A percentile compares a stretch with the other conserved stretches of the same genome.
Conservation (phyloP, 1,284 basidiomycete genomes). For the Rhizoctonia solani region DNA sequence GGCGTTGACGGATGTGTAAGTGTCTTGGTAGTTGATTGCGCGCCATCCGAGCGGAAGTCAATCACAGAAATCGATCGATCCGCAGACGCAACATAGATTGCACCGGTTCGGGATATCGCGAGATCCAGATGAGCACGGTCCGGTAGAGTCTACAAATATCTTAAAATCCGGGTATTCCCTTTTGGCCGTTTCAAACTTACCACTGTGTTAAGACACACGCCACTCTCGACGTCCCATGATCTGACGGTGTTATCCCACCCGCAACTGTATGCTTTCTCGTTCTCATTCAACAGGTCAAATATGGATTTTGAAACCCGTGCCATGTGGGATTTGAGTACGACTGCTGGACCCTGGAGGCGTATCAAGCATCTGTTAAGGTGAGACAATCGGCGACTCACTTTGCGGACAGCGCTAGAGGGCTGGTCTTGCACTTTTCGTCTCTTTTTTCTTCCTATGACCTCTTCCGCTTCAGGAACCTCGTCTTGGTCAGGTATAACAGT, state of each 20-base stretch:
- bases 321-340: conserved; percentile 74
- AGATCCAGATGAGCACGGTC: conserved; percentile 73
- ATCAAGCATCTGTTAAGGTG: conserved; percentile 51
- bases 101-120: conserved; percentile 51
- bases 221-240: conserved; percentile 71
- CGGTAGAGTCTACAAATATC: conserved; percentile 55
- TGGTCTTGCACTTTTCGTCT: conserved; percentile 57
- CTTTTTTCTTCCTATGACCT: conserved; percentile 57
- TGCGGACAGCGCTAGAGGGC: no score
- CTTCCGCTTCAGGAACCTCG: conserved; percentile 57
- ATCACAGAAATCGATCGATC: conserved; percentile 69
- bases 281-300: conserved; percentile 48
- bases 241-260: conserved; percentile 78
- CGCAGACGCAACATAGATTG: conserved; percentile 63
- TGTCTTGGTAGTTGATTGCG: not conserved
- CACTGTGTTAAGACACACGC: conserved; percentile 67
- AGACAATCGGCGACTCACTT: no score
- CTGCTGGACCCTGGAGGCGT: conserved; percentile 52
- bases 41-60: conserved; percentile 56
- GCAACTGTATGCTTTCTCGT: conserved; percentile 61
- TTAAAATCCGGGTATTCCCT: conserved; percentile 15
- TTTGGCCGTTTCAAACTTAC: conserved; percentile 49
- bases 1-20: conserved; percentile 76
- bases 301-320: conserved; percentile 68
- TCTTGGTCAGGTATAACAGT: conserved; percentile 63